A percentile compares a stretch with the other conserved stretches of the same genome.
Evolutionary conservation across 441 rosid genomes (phyloP).

Genomic region (Populus hybrid): DNA sequence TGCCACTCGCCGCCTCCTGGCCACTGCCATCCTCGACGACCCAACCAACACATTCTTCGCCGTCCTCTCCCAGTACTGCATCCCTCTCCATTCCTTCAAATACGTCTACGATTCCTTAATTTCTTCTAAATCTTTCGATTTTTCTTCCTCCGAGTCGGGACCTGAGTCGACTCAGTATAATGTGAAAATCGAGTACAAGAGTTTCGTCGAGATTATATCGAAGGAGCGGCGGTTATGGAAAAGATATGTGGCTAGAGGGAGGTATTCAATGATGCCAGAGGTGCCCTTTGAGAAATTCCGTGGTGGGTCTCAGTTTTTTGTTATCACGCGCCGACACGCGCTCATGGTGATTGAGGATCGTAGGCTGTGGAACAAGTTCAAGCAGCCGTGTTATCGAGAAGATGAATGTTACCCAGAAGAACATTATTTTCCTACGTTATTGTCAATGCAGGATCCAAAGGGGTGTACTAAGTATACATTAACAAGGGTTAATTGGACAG

Average conservation of each 20-base stretch:
- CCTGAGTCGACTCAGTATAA: slow-evolving; percentile 26
- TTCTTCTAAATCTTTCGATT: slow-evolving; percentile 40
- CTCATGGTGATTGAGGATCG: slow-evolving; percentile 29
- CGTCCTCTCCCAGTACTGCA: slow-evolving; percentile 77
- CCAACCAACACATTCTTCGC: slow-evolving; percentile 80
- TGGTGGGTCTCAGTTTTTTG: slow-evolving; percentile 37
- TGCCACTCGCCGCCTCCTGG: slow-evolving; percentile 85
- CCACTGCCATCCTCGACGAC: slow-evolving; percentile 82
- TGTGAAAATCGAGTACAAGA: slow-evolving; percentile 42
- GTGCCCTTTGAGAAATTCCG: slow-evolving; percentile 26
- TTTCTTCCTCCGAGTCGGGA: slow-evolving; percentile 32
- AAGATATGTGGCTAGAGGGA: slow-evolving; percentile 31
- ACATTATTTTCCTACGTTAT: slow-evolving; percentile 33
- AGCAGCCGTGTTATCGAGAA: slow-evolving; percentile 28
- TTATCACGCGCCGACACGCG: slow-evolving; percentile 31
- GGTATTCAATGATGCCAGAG: slow-evolving; percentile 31
- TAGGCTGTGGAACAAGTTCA: slow-evolving; percentile 30
- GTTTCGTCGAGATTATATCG: slow-evolving; percentile 30
- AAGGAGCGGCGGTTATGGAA: slow-evolving; percentile 35
- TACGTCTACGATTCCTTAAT: slow-evolving; percentile 52
- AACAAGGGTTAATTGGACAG: slow-evolving; percentile 38
- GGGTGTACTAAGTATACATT: slow-evolving; percentile 28
- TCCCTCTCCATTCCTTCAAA: slow-evolving; percentile 75
- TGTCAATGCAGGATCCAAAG: slow-evolving; percentile 30
- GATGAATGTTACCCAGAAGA: slow-evolving; percentile 38